A percentile compares a stretch with the other conserved stretches of the same genome.
Conservation (phyloP, 306 rosid species). For the Pterocarpus santalinus region DNA sequence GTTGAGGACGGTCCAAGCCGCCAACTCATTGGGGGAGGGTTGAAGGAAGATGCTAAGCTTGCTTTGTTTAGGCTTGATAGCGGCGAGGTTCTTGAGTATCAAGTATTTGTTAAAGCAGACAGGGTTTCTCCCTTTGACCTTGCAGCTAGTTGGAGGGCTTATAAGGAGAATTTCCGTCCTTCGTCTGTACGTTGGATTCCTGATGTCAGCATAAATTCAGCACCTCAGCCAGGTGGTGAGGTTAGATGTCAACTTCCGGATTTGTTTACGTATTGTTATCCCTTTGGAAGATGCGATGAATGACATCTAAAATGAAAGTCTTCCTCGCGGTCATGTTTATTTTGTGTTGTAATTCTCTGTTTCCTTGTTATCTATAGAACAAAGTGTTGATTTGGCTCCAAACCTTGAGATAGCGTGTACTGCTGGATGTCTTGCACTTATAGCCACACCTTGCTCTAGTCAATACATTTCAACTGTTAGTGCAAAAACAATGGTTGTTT, state of each 20-base stretch:
- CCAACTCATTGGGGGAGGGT: slow-evolving; percentile 78
- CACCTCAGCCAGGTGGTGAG: slow-evolving; percentile 72
- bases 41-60: slow-evolving; percentile 88
- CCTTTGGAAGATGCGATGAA: background rate
- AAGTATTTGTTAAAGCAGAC: slow-evolving; percentile 84
- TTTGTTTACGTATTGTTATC: slow-evolving; percentile 9
- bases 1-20: slow-evolving; percentile 95
- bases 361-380: slow-evolving; percentile 1
- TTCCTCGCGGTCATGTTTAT: slow-evolving; percentile 8
- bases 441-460: slow-evolving; percentile 26
- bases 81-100: slow-evolving; percentile 81
- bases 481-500: slow-evolving; percentile 5
- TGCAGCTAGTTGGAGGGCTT: slow-evolving; percentile 99
- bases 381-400: slow-evolving; percentile 22
- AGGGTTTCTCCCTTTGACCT: slow-evolving; percentile 98
- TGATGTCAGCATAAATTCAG: slow-evolving; percentile 88
- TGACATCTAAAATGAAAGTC: slow-evolving; percentile 11
- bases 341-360: background rate
- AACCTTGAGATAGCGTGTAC: slow-evolving; percentile 17
- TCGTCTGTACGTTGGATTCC: slow-evolving; percentile 95
- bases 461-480: slow-evolving; percentile 7
- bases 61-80: slow-evolving; percentile 77
- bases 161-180: slow-evolving; percentile 91
- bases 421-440: slow-evolving; percentile 2
- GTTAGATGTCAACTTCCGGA: slow-evolving; percentile 47